Percentiles rank a stretch among this genome's conserved stretches.
phyloP scores from a whole-genome alignment of 1,284 basidiomycete genomes.

The Leccinum pseudoinsigne region DNA sequence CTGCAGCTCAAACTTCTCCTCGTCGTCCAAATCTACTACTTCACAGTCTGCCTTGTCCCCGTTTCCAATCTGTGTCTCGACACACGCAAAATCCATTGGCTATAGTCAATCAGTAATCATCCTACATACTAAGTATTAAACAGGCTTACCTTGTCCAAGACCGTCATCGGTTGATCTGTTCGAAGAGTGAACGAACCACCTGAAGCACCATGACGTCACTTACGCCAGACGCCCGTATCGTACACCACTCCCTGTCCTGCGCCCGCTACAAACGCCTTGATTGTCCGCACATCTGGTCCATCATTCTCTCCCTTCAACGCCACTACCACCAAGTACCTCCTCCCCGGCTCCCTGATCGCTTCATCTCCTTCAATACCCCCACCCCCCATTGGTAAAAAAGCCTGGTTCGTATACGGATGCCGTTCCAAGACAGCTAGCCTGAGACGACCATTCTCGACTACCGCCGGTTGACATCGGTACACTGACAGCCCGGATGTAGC shows the following conservation, averaged over 20 bases:
- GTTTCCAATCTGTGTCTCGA: conserved; percentile 84
- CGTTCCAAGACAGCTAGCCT: conserved; percentile 67
- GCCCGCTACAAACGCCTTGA: conserved; percentile 81
- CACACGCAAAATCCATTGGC: conserved; percentile 78
- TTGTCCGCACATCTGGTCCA: conserved; percentile 68
- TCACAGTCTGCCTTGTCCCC: conserved; percentile 76
- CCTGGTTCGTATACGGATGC: conserved; percentile 80
- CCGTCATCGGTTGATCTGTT: conserved; percentile 83
- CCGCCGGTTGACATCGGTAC: conserved; percentile 68
- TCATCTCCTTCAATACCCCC: conserved; percentile 38
- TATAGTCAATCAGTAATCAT: conserved; percentile 30
- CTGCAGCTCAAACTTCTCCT: conserved; percentile 37
- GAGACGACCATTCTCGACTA: conserved; percentile 50
- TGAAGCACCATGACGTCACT: conserved; percentile 36
- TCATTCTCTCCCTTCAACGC: conserved; percentile 75
- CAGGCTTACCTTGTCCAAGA: conserved; percentile 62
- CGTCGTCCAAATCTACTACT: conserved; percentile 56
- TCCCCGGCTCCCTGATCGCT: conserved; percentile 49
- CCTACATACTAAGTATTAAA: not conserved
- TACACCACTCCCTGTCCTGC: conserved; percentile 85
- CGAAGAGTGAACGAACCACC: not conserved
- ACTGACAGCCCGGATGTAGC: conserved; percentile 72
- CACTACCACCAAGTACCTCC: conserved; percentile 80
- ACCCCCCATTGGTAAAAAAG: conserved; percentile 86
- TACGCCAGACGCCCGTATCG: conserved; percentile 83